Percentiles rank a stretch among this genome's conserved stretches.
phyloP scores from a whole-genome alignment of 176 grass and related monocot genomes.

The Cenchrus purpureus region DNA sequence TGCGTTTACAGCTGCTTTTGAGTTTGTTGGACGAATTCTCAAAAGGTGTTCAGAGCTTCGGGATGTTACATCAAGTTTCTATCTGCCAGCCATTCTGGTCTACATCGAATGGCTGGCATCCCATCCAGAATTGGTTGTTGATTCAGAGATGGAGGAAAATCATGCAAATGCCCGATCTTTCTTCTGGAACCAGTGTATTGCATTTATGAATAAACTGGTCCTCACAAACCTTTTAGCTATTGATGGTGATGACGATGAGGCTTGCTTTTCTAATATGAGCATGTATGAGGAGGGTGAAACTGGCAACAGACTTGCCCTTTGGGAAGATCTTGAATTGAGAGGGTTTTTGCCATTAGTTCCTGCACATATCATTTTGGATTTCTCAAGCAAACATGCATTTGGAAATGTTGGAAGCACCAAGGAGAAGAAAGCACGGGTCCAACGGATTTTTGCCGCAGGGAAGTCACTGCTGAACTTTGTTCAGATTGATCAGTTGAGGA shows the following conservation, averaged over 20 bases:
- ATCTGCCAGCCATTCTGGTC: constrained; percentile 75
- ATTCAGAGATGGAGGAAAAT: constrained; percentile 77
- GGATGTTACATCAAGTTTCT: constrained; percentile 74
- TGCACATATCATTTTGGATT: constrained; percentile 89
- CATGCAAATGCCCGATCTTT: constrained; percentile 72
- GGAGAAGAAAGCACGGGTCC: constrained; percentile 70
- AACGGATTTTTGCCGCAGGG: constrained; percentile 78
- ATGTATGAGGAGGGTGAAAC: constrained; percentile 80
- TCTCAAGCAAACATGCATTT: constrained; percentile 69
- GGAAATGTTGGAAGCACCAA: constrained; percentile 66
- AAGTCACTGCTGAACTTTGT: constrained; percentile 61
- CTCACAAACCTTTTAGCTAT: constrained; percentile 60
- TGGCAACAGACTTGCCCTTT: constrained; percentile 75
- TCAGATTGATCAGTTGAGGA: constrained; percentile 65
- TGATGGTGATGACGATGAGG: constrained; percentile 57
- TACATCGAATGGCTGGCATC: constrained; percentile 91
- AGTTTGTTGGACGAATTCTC: constrained; percentile 78
- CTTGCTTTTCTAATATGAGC: constrained; percentile 87
- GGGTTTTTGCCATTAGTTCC: constrained; percentile 81
- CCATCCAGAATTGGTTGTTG: constrained; percentile 67
- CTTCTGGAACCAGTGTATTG: constrained; percentile 90
- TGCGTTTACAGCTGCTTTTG: constrained; percentile 76
- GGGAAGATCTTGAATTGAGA: constrained; percentile 93
- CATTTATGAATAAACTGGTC: constrained; percentile 81
- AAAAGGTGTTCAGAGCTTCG: constrained; percentile 70